These are phyloP conservation scores for Coriolopsis trogii DNA, from an alignment of 1,284 basidiomycete species.

Conservation along the genomic window DNA sequence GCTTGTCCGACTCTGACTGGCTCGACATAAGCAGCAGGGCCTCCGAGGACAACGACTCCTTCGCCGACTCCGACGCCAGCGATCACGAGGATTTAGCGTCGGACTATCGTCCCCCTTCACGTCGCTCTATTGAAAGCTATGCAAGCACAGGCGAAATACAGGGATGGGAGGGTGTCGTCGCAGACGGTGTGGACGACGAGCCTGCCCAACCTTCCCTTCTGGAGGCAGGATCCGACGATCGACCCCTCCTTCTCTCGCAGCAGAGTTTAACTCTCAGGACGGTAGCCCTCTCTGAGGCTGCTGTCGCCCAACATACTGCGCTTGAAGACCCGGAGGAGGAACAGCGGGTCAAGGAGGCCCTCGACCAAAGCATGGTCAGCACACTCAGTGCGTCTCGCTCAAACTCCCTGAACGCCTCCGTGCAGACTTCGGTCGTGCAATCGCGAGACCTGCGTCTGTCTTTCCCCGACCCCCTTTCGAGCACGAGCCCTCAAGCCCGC, in stretches of 20 bases:
- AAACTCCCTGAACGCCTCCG: conserved; percentile 47
- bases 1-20: conserved; percentile 78
- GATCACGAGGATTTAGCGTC: conserved; percentile 53
- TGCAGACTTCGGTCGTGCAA: conserved; percentile 54
- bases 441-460: conserved; percentile 73
- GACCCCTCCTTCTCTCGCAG: conserved; percentile 15
- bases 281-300: conserved; percentile 31
- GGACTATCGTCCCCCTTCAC: conserved; percentile 55
- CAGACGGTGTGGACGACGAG: conserved; percentile 51
- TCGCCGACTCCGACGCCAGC: conserved; percentile 53
- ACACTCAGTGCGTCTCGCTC: conserved; percentile 73
- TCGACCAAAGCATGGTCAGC: conserved; percentile 79
- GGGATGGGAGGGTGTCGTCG: conserved; percentile 73
- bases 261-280: conserved; percentile 21
- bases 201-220: conserved; percentile 35
- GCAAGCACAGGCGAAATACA: conserved; percentile 71
- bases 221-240: conserved; percentile 8
- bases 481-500: conserved; percentile 64
- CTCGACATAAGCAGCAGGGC: conserved; percentile 71
- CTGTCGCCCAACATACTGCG: conserved; percentile 29
- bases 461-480: conserved; percentile 76
- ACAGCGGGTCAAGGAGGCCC: conserved; percentile 63
- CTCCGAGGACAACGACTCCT: conserved; percentile 69
- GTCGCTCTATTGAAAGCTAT: conserved; percentile 66
- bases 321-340: conserved; percentile 54